Evolutionary conservation across 148 eudicot species (phyloP), one percentile per base, ranked within the genome.

Genomic region (Rhododendron vialii): DNA sequence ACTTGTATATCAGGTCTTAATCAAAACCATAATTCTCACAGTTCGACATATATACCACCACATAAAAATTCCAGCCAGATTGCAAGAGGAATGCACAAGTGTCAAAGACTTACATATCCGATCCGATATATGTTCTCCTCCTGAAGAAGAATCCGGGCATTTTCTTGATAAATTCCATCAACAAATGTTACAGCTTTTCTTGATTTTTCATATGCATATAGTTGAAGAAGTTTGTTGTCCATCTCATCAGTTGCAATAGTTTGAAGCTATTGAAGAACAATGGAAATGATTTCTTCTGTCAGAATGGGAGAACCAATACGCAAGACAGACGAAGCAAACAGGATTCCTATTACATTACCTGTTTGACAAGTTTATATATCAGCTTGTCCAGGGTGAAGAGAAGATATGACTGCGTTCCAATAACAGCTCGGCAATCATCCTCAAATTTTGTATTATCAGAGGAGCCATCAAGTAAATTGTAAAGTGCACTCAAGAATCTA

Each of bases 351-450:
- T 35, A 51, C 76, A 38, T 63, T 63, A 96, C 98, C 99, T 93
- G 98, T 90, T 96, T 96, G 86, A 91, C 93, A 35, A 96, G 90
- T 90, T 94, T 95, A 86, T 91, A 94, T 84, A 96, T 92, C 88
- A 95, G 93, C 89, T 95, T 96, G 93, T 95, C 99, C 78, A 96
- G 89, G 38, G 99, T 96, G 90, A 96, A 96, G 57, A 96, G 94
- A 82, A 93, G 67, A 87, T 94, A 96, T 10, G 99, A 96, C 84
- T 93, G 96, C 81, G 98, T 90, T 63, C 99, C 99, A 89, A 95
- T 91, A 57, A 93, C 90, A 83, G 98, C 93, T 79, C 98, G 95
- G 86, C 99, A 96, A 80, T 96, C 99, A 89, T 96, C 99, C 92
- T 96, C 99, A 85, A 92, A 96, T 90, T 95, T 96, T 82, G 94